These are phyloP conservation scores for Lactifluus hygrophoroides DNA, from an alignment of 768 basidiomycete genomes.

Conservation along the genomic window DNA sequence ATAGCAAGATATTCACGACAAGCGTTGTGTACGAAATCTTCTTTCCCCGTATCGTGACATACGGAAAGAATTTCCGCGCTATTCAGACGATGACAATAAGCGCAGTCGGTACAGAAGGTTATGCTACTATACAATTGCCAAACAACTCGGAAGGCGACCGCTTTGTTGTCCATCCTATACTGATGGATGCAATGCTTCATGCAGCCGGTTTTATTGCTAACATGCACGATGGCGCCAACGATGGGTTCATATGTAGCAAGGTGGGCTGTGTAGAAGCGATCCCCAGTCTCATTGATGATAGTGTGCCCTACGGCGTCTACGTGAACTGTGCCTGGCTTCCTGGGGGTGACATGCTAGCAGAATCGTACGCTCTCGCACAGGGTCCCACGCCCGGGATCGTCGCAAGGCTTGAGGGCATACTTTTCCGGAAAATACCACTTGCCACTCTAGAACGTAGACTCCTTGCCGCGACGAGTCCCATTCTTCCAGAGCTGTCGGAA, in stretches of 20 bases:
- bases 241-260: slow-evolving; percentile 57
- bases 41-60: slow-evolving; percentile 61
- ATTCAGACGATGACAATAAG: slow-evolving; percentile 47
- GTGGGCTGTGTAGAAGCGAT: slow-evolving; percentile 43
- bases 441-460: slow-evolving; percentile 41
- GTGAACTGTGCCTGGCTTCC: slow-evolving; percentile 39
- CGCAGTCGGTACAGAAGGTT: slow-evolving; percentile 40
- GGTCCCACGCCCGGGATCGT: slow-evolving; percentile 36
- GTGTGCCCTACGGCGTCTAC: slow-evolving; percentile 41
- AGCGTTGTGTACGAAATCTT: slow-evolving; percentile 56
- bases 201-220: slow-evolving; percentile 65
- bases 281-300: slow-evolving; percentile 33
- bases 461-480: slow-evolving; percentile 25
- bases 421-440: slow-evolving; percentile 49
- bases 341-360: slow-evolving; percentile 39
- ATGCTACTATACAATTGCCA: slow-evolving; percentile 41
- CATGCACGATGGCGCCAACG: slow-evolving; percentile 38
- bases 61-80: slow-evolving; percentile 48
- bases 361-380: slow-evolving; percentile 42
- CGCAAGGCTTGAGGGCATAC: slow-evolving; percentile 47
- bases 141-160: slow-evolving; percentile 24
- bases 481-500: neutral
- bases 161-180: slow-evolving; percentile 45
- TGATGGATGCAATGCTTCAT: slow-evolving; percentile 61
- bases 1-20: slow-evolving; percentile 42